Base-by-base conservation (phyloP, 78 protist genomes). In the Cavenderia fasciculata region DNA sequence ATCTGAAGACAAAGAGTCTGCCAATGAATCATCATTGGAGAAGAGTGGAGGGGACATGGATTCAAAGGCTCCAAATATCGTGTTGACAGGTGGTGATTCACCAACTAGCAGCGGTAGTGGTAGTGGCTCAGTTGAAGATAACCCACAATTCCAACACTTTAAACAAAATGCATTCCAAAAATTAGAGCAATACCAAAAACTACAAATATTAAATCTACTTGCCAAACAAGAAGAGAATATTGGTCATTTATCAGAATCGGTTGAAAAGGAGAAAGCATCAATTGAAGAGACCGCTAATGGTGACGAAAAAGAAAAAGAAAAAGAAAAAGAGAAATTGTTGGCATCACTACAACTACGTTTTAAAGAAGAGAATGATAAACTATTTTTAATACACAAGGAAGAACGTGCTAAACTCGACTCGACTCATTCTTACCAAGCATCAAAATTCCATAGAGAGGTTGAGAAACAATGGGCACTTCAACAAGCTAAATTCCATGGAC, bases 131-230 rank as follows among this genome's bases (percentile, higher is more conserved):
- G 38, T 56, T 4, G n/a, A 56, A 23, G 74, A 78, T 27, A 68
- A 82, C 51, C 44, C 47, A 19, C 77, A 82, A 1, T 82, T 82
- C 33, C 11, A 56, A 40, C 36, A 31, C 21, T 82, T 62, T 43
- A 82, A 82, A 68, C 79, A 82, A 56, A 82, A 82, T 57, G 90
- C 90, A 16, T 68, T 82, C 12, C 73, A 82, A 49, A 82, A 82
- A 47, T n/a, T 82, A 4, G 90, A 82, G 23, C 70, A 68, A 54
- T 54, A 68, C 31, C 90, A 82, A 33, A 82, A 82, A 49, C 18
- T 38, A 29, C 90, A 82, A 36, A 43, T 68, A 10, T n/a, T 82
- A 8, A 82, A 68, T 41, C 25, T 82, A 38, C 8, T 68, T 23
- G 6, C 76, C 1, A 82, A 82, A 68, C 90, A 82, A 68, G 90